A percentile compares a stretch with the other conserved stretches of the same genome.
Evolutionary conservation across 2,329 filamentous ascomycete species (phyloP).

Genomic region (Cordyceps javanica): DNA sequence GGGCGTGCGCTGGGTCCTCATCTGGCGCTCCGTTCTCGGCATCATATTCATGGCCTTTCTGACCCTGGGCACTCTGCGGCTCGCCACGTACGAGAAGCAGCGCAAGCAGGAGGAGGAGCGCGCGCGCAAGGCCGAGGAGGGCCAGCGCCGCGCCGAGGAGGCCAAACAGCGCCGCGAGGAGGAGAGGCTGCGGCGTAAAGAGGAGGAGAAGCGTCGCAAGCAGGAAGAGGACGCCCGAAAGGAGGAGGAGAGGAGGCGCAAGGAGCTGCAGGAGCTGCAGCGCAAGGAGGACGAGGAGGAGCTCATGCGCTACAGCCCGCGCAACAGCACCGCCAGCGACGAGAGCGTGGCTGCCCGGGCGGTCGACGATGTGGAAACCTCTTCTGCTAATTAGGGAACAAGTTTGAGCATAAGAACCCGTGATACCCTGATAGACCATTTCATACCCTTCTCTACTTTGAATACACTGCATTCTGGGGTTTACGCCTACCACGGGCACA

Average conservation of each 20-base stretch:
- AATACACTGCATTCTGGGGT: background rate
- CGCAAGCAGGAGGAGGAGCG: slow-evolving; percentile 43
- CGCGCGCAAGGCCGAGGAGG: slow-evolving; percentile 36
- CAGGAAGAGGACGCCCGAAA: background rate
- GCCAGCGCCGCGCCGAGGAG: slow-evolving; percentile 3
- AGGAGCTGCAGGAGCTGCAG: background rate
- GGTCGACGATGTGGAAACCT: slow-evolving; percentile 50
- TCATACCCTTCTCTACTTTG: slow-evolving; percentile 9
- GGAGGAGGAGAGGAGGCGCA: background rate
- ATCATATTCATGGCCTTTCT: slow-evolving; percentile 60
- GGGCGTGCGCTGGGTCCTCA: slow-evolving; percentile 79
- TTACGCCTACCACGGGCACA: background rate
- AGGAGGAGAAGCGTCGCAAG: background rate
- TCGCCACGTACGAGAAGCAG: slow-evolving; percentile 50
- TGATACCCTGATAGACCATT: slow-evolving; percentile 9
- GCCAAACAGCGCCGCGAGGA: slow-evolving; percentile 3
- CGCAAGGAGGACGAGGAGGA: slow-evolving; percentile 9
- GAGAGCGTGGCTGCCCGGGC: slow-evolving; percentile 32
- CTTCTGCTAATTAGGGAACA: slow-evolving; percentile 44
- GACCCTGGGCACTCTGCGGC: slow-evolving; percentile 53
- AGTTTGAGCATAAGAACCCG: background rate
- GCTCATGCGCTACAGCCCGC: background rate
- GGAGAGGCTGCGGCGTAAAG: background rate
- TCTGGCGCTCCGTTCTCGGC: slow-evolving; percentile 56
- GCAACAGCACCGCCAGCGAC: slow-evolving; percentile 23